Base-by-base conservation (phyloP, 2,329 filamentous ascomycete species). In the Ophiocordyceps sinensis region DNA sequence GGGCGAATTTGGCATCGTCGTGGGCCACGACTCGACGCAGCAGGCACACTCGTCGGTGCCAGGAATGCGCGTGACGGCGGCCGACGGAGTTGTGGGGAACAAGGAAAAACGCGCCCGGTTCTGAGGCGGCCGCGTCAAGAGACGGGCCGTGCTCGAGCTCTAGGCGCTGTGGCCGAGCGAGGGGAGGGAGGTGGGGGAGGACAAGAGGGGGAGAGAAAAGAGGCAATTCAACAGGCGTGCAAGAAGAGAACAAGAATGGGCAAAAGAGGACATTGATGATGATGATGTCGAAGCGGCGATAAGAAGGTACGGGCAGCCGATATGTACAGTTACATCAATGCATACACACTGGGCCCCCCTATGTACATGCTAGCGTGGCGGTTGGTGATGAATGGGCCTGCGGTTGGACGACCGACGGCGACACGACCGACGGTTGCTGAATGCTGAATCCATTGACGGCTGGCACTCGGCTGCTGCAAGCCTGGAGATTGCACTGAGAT, bases 401-500 rank as follows among this genome's bases (percentile, higher is more conserved):
- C 37, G 17, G 38, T 32, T 21, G 31, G 29, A 35, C 31, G 29
- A 35, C 13, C 28, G 28, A 23, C 30, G 5, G 23, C 23, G 28
- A 37, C 35, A 29, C 28, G 34, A 21, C 39, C 32, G 28, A 32
- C 29, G 14, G n/a, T n/a, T n/a, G n/a, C n/a, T n/a, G n/a, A n/a
- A n/a, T 10, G 29, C 32, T 35, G 14, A 14, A 35, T 17, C 32
- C 32, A 35, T 35, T 35, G 32, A 35, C 32, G 5, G 32, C n/a
- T 10, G 32, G 23, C 3, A 26, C 23, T 26, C 9, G 23, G 23
- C 6, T 17, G 26, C 28, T 36, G 36, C 35, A 30, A 12, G 37
- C 39, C 41, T 47, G 47, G 42, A 47, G 41, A 49, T 47, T 47
- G 43, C 42, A 38, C 36, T 41, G 37, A 42, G 39, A 34, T 54